Evolutionary conservation across 78 protist species (phyloP).

Genomic region (Anaeramoeba flamelloides): DNA sequence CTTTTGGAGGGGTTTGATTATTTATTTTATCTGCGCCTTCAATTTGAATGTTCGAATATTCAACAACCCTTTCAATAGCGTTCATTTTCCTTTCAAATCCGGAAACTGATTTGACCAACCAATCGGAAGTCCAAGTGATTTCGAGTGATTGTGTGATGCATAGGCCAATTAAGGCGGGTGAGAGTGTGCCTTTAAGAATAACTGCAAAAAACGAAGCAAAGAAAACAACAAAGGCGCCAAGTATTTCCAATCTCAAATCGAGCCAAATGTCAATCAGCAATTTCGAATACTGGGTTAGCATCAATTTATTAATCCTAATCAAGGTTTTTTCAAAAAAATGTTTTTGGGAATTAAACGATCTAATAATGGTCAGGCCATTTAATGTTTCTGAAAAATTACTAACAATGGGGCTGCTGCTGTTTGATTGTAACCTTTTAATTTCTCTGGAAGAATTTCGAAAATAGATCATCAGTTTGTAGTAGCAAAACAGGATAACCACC

Average conservation of each 20-base stretch:
- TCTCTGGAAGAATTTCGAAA: not conserved
- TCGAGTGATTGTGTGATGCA: conserved; percentile 3
- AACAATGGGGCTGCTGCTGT: not conserved
- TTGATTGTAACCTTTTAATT: conserved; percentile 8
- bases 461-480: not conserved
- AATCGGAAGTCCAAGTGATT: conserved; percentile 1
- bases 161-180: conserved; percentile 14
- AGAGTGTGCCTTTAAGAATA: not conserved
- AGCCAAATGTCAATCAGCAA: not conserved
- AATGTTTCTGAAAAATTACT: conserved; percentile 35
- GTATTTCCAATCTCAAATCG: conserved; percentile 9
- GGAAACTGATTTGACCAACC: conserved; percentile 2
- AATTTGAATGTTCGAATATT: conserved; percentile 16
- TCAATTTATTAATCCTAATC: not conserved
- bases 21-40: not conserved
- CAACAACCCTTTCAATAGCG: conserved; percentile 33
- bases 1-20: not conserved
- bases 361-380: conserved; percentile 22
- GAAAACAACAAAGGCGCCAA: not conserved
- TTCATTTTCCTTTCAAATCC: conserved; percentile 23
- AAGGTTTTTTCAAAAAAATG: not conserved
- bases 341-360: not conserved
- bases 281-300: not conserved
- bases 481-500: not conserved
- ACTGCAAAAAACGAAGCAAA: not conserved